phyloP scores from a whole-genome alignment of 305 asterid species.

The Fraxinus baroniana region DNA sequence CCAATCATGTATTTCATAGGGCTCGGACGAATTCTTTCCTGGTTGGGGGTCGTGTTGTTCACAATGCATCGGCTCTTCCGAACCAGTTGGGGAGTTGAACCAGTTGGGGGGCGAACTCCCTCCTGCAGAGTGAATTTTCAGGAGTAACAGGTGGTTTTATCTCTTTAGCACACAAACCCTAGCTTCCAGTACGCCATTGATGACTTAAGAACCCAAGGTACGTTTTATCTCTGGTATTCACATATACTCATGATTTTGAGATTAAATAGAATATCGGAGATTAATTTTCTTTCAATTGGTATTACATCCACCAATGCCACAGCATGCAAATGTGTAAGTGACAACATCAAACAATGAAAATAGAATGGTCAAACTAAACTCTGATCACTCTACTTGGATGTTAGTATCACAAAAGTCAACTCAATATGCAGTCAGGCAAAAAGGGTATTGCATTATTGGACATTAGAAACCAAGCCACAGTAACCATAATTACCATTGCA shows the following conservation, averaged over 20 bases:
- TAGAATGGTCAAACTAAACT: background rate
- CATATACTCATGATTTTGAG: background rate
- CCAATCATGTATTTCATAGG: too few species aligned
- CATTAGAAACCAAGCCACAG: background rate
- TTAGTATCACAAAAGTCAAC: background rate
- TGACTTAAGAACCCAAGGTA: background rate
- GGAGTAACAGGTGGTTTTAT: background rate
- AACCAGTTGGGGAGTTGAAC: too few species aligned
- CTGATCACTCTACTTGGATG: background rate
- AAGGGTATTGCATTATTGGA: background rate
- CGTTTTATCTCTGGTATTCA: background rate
- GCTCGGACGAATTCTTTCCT: too few species aligned
- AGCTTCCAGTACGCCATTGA: background rate
- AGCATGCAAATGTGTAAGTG: background rate
- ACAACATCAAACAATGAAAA: background rate
- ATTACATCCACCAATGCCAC: background rate
- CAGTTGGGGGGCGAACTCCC: too few species aligned
- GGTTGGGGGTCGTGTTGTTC: too few species aligned
- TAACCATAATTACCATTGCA: slow-evolving; percentile 8
- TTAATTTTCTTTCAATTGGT: background rate
- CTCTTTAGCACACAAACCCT: background rate
- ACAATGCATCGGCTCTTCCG: too few species aligned
- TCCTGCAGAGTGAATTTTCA: too few species aligned
- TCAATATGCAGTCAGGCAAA: background rate
- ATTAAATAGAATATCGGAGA: background rate